phyloP scores from a whole-genome alignment of 1,139 yeast genomes.

The Kodamaea sp. region DNA sequence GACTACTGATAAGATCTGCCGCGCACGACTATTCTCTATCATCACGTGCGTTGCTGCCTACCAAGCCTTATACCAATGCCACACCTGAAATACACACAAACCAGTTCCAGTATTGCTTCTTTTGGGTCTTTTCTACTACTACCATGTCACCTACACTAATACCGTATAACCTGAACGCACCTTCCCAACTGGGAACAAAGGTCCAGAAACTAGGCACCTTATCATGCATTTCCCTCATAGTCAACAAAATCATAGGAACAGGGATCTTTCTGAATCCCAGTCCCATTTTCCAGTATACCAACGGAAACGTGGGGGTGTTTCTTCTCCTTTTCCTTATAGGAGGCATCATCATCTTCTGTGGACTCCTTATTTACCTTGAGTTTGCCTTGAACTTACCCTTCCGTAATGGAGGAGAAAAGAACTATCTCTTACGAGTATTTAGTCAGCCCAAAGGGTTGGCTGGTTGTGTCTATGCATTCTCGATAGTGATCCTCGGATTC shows the following conservation, averaged over 20 bases:
- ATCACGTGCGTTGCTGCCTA: too few species aligned
- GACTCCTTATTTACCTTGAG: constrained; percentile 47
- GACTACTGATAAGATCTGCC: too few species aligned
- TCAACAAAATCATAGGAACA: constrained; percentile 54
- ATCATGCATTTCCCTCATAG: constrained; percentile 37
- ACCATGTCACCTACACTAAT: not conserved
- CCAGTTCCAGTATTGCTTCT: too few species aligned
- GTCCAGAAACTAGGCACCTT: constrained; percentile 23
- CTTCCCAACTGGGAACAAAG: not conserved
- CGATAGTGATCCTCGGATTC: constrained; percentile 49
- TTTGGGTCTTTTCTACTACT: not conserved
- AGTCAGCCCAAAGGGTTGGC: constrained; percentile 35
- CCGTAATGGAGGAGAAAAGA: constrained; percentile 52
- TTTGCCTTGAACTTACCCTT: constrained; percentile 49
- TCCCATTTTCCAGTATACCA: constrained; percentile 43
- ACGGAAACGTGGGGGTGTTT: constrained; percentile 45
- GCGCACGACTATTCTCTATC: too few species aligned
- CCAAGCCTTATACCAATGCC: too few species aligned
- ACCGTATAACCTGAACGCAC: constrained; percentile 1
- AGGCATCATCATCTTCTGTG: constrained; percentile 48
- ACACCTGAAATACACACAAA: too few species aligned
- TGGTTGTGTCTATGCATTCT: constrained; percentile 49
- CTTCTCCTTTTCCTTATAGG: constrained; percentile 45
- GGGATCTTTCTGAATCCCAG: constrained; percentile 54
- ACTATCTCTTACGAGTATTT: constrained; percentile 47